Evolutionary conservation across 192 early-diverging fungal species (phyloP), one percentile per base, ranked within the genome.

Genomic region (Entomortierella parvispora): DNA sequence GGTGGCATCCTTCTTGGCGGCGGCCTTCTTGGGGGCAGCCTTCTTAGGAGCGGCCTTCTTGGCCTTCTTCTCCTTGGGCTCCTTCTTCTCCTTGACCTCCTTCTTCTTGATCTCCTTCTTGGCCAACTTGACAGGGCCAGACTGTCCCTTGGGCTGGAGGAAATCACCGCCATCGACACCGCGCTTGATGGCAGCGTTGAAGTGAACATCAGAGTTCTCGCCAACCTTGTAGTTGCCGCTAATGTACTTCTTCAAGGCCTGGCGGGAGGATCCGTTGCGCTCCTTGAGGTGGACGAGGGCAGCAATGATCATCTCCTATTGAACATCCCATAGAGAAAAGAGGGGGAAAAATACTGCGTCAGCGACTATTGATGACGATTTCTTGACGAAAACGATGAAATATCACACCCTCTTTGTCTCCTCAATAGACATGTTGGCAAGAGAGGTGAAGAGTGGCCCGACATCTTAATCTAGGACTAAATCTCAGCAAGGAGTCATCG

Each of bases 211-310:
- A 60, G 82, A 82, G 51, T 78, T 85, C 25, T 84, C 82, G 44
- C 81, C 80, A 18, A 93, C 86, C 75, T 87, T 82, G 83, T 82
- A 90, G 88, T 93, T 93, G 57, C 88, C 85, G 69, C 82, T 62
- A 62, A 93, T 90, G 76, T 92, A 93, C 75, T 93, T 93, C 69
- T 93, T 93, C 72, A 93, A 89, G 50, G 88, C 87, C 59, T 86
- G 89, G 57, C 92, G 89, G 49, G 87, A 88, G 44, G 87, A 89
- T 44, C 91, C 92, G 40, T 84, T 89, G 71, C 91, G 86, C 72
- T 92, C 91, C 79, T 90, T 90, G 71, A 87, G 84, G 66, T 79
- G 68, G 28, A 85, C 63, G 44, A 89, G 83, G 34, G 86, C 87
- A 60, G 82, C 81, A 60, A 69, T 80, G 62, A 80, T 71, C 77